These are phyloP conservation scores for Starmerella apis DNA, from an alignment of 805 yeast species.

Conservation along the genomic window DNA sequence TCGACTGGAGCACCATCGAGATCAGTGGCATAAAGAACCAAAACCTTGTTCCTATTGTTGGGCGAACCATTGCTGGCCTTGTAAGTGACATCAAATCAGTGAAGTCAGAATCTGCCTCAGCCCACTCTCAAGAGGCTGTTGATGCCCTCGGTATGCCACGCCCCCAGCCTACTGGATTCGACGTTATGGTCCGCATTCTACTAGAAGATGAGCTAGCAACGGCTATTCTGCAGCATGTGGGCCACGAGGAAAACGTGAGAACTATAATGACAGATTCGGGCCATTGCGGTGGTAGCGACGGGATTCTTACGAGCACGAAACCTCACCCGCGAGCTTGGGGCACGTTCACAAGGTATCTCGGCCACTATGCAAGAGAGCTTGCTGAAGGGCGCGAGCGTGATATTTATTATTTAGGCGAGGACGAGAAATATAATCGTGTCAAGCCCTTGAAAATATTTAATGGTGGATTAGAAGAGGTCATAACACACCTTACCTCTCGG, in stretches of 20 bases:
- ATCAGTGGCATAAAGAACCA: constrained; percentile 14
- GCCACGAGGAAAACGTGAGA: constrained; percentile 19
- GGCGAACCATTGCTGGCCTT: constrained; percentile 10
- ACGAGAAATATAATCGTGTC: constrained; percentile 7
- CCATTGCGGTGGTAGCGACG: constrained; percentile 21
- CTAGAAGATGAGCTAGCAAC: constrained; percentile 14
- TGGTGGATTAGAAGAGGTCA: constrained; percentile 15
- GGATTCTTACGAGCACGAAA: constrained; percentile 16
- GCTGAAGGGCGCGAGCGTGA: constrained; percentile 16
- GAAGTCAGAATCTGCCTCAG: neutral
- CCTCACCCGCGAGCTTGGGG: constrained; percentile 21
- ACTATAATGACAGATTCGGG: constrained; percentile 14
- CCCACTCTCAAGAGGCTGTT: neutral
- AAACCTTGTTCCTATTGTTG: constrained; percentile 10
- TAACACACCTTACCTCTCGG: constrained; percentile 16
- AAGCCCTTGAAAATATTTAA: constrained; percentile 12
- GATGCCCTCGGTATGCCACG: neutral
- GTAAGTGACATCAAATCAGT: neutral
- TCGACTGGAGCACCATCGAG: constrained; percentile 21
- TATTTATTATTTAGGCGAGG: constrained; percentile 9
- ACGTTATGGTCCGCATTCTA: constrained; percentile 13
- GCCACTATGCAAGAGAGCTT: constrained; percentile 19
- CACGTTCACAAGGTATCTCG: constrained; percentile 18
- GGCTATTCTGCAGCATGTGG: constrained; percentile 20
- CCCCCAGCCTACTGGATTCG: constrained; percentile 9